Base-by-base conservation (phyloP, 2,329 filamentous ascomycete species). In the Ceratocystiopsis minuta region DNA sequence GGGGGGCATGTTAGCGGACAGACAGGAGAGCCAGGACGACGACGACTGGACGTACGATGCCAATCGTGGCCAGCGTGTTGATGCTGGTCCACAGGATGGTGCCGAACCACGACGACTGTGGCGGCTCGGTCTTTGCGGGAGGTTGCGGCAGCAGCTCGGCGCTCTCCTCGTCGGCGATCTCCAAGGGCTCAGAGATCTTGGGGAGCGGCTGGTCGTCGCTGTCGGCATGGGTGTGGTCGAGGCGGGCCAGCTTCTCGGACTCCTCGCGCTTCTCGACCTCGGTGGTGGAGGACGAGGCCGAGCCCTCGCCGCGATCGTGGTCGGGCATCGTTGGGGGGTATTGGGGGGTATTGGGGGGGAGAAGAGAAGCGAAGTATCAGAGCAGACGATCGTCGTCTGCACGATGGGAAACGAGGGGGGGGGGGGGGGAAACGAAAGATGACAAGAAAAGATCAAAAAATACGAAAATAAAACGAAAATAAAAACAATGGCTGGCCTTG, bases 41-140 rank as follows among this genome's bases (percentile, higher is more conserved):
- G 20, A 20, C 7, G 20, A 7, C 7, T 20, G 31, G n/a, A 56
- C 65, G 52, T 61, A 75, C 73, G 52, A 78, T 78, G 38, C 70
- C 69, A 43, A 78, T 69, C 1, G 74, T 78, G 3, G 74, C 72
- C 47, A 77, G 46, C 15, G 71, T 77, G 52, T 78, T 78, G 51
- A 77, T 61, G 35, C 59, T 50, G 57, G 75, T 76, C 73, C 74
- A 78, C 41, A 66, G 55, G 16, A 68, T 43, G 4, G 63, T 58
- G 34, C 61, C 57, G 24, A 50, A 50, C 38, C 63, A 59, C 32
- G 53, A 46, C 45, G 59, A 55, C 32, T 56, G 50, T 10, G 58
- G 46, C 13, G 59, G 56, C 46, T 59, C 51, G 7, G 55, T 43
- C 46, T 60, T 55, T 36, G 13, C 10, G 2, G 32, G 13, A 20